Base-by-base conservation (phyloP, 202 grass and related monocot genomes). In the Hordeum pubiflorum region DNA sequence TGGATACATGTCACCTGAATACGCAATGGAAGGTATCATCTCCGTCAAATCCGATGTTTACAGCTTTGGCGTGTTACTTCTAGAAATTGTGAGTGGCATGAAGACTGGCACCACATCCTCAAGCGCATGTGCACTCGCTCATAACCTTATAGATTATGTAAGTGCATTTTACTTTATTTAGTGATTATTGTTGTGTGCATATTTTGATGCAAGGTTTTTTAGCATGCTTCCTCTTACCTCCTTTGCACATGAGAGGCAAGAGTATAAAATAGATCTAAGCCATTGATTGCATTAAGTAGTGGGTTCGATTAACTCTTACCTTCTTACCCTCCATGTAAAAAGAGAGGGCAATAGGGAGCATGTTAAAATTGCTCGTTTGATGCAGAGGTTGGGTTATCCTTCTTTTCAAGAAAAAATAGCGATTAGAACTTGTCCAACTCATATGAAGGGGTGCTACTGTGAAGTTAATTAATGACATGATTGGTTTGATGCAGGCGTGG, bases 11-110 rank as follows among this genome's bases (percentile, higher is more conserved):
- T 63, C 61, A 6, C 61, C 61, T 9, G 61, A 63, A 70, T 91
- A 87, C 75, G 89, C 78, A 75, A 32, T 91, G 61, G 82, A 91
- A 79, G 85, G 89, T 14, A 50, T 63, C 11, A 82, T 87, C 37
- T 87, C 85, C 14, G 41, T 91, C 29, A 87, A 87, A 65, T 78
- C 61, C 14, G 61, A 63, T 63, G 61, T 63, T 15, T 63, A 63
- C 29, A 18, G 61, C 61, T 63, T 63, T 63, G 61, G 29, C 8
- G 29, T 63, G 2, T 33, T 63, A 33, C 14, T 63, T 14, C 61
- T 63, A 17, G 61, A 63, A 29, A 33, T 63, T 33, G 61, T 63
- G 3, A 63, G 61, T 9, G 61, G 61, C 27, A 33, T 58, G 23
- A 91, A 74, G 77, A 79, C 76, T 20, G 71, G 62, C 13, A 12